Evolutionary conservation across 2,329 filamentous ascomycete species (phyloP).

Genomic region (Diaporthe longicolla): DNA sequence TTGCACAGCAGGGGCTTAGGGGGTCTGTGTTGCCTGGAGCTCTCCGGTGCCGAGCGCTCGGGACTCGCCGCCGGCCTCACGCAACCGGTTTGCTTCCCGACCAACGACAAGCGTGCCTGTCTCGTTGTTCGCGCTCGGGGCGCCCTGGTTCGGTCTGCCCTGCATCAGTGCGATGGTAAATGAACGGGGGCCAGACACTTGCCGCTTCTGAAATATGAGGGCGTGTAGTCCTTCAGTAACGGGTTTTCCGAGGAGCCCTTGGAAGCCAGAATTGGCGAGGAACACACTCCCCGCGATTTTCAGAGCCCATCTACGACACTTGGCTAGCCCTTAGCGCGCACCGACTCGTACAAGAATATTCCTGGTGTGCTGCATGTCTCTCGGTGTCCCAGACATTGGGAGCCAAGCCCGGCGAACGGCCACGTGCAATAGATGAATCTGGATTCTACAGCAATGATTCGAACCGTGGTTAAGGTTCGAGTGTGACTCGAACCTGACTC

Average conservation of each 20-base stretch:
- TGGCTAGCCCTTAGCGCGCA: not conserved
- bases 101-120: not conserved
- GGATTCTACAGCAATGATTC: constrained; percentile 6
- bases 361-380: not conserved
- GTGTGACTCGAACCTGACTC: not conserved
- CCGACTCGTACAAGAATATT: not conserved
- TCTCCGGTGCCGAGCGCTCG: constrained; percentile 23
- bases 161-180: not conserved
- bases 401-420: not conserved
- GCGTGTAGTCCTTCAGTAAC: not conserved
- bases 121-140: not conserved
- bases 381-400: not conserved
- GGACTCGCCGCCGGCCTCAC: not conserved
- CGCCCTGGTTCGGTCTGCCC: not conserved
- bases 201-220: not conserved
- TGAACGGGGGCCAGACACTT: no score
- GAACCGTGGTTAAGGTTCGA: not conserved
- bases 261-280: not conserved
- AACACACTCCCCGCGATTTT: not conserved
- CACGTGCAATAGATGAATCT: constrained; percentile 14
- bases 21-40: not conserved
- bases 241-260: not conserved
- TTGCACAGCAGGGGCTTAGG: constrained; percentile 7
- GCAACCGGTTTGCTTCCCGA: not conserved
- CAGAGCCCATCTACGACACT: not conserved